Evolutionary conservation across 306 rosid species (phyloP), one percentile per base, ranked within the genome.

Genomic region (Begonia loranthoides): DNA sequence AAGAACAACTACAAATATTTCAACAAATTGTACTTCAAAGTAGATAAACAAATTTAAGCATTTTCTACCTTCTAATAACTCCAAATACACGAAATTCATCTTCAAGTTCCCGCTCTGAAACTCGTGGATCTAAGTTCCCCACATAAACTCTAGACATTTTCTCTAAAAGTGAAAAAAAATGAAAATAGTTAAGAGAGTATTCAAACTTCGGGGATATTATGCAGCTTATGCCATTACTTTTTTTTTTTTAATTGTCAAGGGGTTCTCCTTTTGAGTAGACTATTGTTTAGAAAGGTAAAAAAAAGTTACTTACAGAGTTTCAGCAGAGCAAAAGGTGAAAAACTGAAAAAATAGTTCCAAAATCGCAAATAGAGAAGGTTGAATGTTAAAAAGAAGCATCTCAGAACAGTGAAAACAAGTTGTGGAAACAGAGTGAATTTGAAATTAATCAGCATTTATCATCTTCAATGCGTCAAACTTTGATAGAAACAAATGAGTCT

Each of bases 111-210:
- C 94, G 80, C 80, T 92, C 99, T 1, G 87, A 60, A 14, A 92
- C 99, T 60, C 99, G 66, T 9, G 95, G 83, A 64, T 86, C 94
- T 62, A 92, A 55, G 62, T 92, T 92, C 55, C 99, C 99, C 14
- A 92, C 93, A 56, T 92, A 92, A 12, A 92, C 95, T 17, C 99
- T 96, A 71, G 99, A 80, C 99, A 92, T 83, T 54, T 57, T 75
- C 34, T 12, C 74, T 13, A 9, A 46, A 73, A 60, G 56, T 90
- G 79, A 74, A 13, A 5, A 41, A 40, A 51, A 60, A 44, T 28
- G 36, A 28, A 28, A 28, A 28, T 1, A 28, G 36, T 28, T 28
- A 0, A 28, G 36, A 28, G 36, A 5, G 36, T 28, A 28, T 28
- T 28, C 9, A 28, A 28, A 0, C 4, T 28, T 28, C 5, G 36